Evolutionary conservation across 768 basidiomycete species (phyloP).

Genomic region (Tubosaeta sp.): DNA sequence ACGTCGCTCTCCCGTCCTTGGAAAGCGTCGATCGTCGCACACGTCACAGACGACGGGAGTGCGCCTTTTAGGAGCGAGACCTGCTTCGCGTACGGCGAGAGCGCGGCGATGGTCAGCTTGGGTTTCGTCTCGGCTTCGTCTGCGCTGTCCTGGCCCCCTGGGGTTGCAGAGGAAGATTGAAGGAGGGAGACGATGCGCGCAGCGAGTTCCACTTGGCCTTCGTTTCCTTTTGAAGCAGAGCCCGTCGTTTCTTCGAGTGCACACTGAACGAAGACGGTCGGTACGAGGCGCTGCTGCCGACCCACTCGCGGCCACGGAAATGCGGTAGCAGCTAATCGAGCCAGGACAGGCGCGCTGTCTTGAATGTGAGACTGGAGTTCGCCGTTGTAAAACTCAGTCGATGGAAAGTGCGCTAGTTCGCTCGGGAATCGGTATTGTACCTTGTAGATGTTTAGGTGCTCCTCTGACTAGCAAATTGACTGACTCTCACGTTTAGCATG

Average conservation of each 20-base stretch:
- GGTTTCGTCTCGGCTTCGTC: background rate
- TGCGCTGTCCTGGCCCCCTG: background rate
- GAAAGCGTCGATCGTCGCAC: slow-evolving; percentile 40
- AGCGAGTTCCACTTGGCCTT: slow-evolving; percentile 52
- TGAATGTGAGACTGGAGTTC: slow-evolving; percentile 45
- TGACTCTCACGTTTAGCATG: slow-evolving; percentile 51
- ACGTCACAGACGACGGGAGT: slow-evolving; percentile 25
- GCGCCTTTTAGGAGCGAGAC: slow-evolving; percentile 41
- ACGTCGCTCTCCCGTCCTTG: slow-evolving; percentile 69
- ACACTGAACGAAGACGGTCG: slow-evolving; percentile 58
- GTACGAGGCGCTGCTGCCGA: slow-evolving; percentile 32
- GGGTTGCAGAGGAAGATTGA: slow-evolving; percentile 1
- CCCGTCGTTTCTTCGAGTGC: slow-evolving; percentile 54
- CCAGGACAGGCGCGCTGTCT: slow-evolving; percentile 34
- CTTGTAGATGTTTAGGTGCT: slow-evolving; percentile 19
- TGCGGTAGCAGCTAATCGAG: slow-evolving; percentile 33
- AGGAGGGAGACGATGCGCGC: slow-evolving; percentile 45
- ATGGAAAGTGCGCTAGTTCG: slow-evolving; percentile 58
- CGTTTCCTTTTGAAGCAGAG: slow-evolving; percentile 58
- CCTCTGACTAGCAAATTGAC: background rate
- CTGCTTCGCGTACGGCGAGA: slow-evolving; percentile 62
- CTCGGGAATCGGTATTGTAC: slow-evolving; percentile 63
- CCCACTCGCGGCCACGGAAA: slow-evolving; percentile 56
- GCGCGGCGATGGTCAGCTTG: slow-evolving; percentile 14
- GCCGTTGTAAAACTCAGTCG: slow-evolving; percentile 58